These are phyloP conservation scores for Senna tora DNA, from an alignment of 306 rosid genomes.

Conservation along the genomic window DNA sequence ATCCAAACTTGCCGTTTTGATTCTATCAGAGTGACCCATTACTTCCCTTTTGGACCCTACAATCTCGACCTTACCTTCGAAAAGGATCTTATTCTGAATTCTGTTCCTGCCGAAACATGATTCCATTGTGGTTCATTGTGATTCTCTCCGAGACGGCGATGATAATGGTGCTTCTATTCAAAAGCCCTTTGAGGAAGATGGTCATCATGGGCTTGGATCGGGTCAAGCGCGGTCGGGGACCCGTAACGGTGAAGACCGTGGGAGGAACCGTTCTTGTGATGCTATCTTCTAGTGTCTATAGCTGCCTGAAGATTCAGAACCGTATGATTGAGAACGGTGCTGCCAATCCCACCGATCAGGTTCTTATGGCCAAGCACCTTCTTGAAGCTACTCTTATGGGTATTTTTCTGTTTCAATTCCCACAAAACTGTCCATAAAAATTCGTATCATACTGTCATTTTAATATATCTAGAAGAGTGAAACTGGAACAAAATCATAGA, in stretches of 20 bases:
- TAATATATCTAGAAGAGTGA: background rate
- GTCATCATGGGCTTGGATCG: constrained; percentile 74
- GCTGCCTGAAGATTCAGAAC: constrained; percentile 61
- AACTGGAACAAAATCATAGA: background rate
- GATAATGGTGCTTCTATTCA: constrained; percentile 62
- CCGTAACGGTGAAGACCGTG: constrained; percentile 72
- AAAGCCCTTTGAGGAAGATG: constrained; percentile 81
- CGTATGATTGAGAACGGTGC: constrained; percentile 64
- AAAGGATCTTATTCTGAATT: constrained; percentile 26
- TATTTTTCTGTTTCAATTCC: constrained; percentile 31
- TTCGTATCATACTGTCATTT: background rate
- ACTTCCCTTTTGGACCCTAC: constrained; percentile 12
- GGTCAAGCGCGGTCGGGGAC: constrained; percentile 83
- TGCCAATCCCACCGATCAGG: constrained; percentile 84
- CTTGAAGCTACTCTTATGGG: constrained; percentile 96
- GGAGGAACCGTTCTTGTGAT: constrained; percentile 63
- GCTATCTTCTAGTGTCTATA: constrained; percentile 57
- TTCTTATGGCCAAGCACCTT: constrained; percentile 83
- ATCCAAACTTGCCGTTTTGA: background rate
- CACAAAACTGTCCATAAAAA: background rate
- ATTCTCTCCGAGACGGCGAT: constrained; percentile 62
- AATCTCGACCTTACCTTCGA: background rate
- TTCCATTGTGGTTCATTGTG: constrained; percentile 59
- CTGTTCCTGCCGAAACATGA: constrained; percentile 53
- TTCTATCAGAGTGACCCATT: constrained; percentile 31